These are phyloP conservation scores for Delonix regia DNA, from an alignment of 306 rosid genomes.

Conservation along the genomic window DNA sequence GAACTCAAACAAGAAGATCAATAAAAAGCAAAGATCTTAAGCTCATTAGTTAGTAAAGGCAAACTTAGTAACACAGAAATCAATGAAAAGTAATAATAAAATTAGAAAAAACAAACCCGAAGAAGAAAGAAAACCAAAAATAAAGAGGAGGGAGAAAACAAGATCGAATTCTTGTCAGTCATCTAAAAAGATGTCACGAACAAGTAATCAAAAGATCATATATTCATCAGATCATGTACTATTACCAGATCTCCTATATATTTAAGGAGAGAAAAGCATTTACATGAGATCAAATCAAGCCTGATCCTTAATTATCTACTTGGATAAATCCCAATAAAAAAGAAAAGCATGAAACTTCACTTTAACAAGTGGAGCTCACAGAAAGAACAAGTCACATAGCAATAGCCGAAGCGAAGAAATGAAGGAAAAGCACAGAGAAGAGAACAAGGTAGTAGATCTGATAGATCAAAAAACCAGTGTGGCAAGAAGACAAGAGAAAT, in stretches of 20 bases:
- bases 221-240: conserved; percentile 33
- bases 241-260: conserved; percentile 40
- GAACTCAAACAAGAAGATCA: conserved; percentile 14
- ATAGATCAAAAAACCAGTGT: not conserved
- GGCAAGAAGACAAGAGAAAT: not conserved
- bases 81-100: not conserved
- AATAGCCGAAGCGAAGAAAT: not conserved
- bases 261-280: not conserved
- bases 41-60: not conserved
- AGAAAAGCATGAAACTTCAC: not conserved
- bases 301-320: not conserved
- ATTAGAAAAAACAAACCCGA: conserved; percentile 6
- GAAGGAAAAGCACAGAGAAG: not conserved
- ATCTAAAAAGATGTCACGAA: not conserved
- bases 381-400: not conserved
- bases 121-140: not conserved
- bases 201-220: conserved; percentile 11
- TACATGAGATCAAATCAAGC: conserved; percentile 28
- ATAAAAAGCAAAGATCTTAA: not conserved
- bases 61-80: not conserved
- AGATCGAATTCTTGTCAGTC: not conserved
- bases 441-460: conserved; percentile 23
- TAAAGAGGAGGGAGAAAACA: not conserved
- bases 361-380: not conserved
- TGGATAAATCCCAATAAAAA: not conserved